Percentiles rank a stretch among this genome's conserved stretches.
phyloP scores from a whole-genome alignment of 805 yeast species.

The Saccharomycopsis sp. region DNA sequence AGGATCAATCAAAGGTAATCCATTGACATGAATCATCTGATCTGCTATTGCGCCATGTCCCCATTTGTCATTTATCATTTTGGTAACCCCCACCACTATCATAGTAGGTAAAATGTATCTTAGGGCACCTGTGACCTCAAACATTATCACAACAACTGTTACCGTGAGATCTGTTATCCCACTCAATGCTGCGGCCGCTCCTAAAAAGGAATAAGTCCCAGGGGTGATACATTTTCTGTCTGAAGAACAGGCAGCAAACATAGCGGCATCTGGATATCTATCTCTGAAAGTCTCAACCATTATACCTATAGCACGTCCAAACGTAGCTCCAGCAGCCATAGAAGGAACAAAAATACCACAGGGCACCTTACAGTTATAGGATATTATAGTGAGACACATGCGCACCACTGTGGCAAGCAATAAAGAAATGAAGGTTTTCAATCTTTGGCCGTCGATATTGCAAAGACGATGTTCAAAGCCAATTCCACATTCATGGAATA shows the following conservation, averaged over 20 bases:
- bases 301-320: constrained; percentile 83
- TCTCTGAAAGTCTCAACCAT: constrained; percentile 40
- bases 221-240: constrained; percentile 67
- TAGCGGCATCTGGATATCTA: constrained; percentile 31
- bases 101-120: constrained; percentile 89
- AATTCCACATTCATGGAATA: constrained; percentile 75
- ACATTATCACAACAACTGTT: constrained; percentile 91
- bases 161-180: constrained; percentile 92
- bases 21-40: constrained; percentile 84
- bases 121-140: constrained; percentile 93
- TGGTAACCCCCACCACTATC: constrained; percentile 90
- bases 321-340: constrained; percentile 93
- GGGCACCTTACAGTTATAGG: constrained; percentile 91
- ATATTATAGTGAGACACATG: constrained; percentile 63
- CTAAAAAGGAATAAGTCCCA: constrained; percentile 91
- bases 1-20: constrained; percentile 72
- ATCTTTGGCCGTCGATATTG: constrained; percentile 30
- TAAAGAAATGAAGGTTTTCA: constrained; percentile 39
- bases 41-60: constrained; percentile 92
- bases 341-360: constrained; percentile 98
- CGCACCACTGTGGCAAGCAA: constrained; percentile 66
- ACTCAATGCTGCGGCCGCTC: constrained; percentile 91
- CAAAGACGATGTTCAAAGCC: constrained; percentile 39
- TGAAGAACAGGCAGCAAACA: constrained; percentile 35
- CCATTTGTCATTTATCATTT: constrained; percentile 65